phyloP scores from a whole-genome alignment of 805 yeast species.

The Zygotorulaspora florentina region DNA sequence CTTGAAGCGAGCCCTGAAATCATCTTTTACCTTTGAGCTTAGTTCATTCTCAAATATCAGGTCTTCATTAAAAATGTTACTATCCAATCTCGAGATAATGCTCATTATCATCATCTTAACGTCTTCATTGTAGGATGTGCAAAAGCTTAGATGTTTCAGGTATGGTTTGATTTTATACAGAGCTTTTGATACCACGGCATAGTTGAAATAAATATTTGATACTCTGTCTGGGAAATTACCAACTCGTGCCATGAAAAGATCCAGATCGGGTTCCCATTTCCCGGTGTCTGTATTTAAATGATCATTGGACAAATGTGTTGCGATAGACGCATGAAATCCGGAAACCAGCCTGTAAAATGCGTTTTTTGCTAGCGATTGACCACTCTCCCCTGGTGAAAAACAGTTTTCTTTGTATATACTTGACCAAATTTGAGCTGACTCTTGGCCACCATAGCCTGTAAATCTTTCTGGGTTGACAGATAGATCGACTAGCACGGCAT shows the following conservation, averaged over 20 bases:
- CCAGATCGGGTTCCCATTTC: conserved; percentile 78
- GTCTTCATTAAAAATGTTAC: conserved; percentile 47
- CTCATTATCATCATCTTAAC: conserved; percentile 43
- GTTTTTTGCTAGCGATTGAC: conserved; percentile 77
- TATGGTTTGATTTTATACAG: conserved; percentile 61
- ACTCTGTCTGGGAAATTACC: conserved; percentile 87
- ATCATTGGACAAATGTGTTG: conserved; percentile 87
- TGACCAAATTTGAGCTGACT: conserved; percentile 87
- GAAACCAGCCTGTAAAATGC: conserved; percentile 81
- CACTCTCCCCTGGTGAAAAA: conserved; percentile 50
- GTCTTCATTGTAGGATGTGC: conserved; percentile 41
- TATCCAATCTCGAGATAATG: conserved; percentile 36
- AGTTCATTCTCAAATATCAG: conserved; percentile 45
- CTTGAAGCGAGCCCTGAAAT: conserved; percentile 78
- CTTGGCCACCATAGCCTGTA: conserved; percentile 93
- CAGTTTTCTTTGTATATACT: conserved; percentile 91
- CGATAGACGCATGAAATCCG: conserved; percentile 94
- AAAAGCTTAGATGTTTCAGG: conserved; percentile 48
- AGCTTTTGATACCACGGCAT: conserved; percentile 80
- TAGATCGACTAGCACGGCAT: conserved; percentile 80
- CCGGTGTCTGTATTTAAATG: conserved; percentile 67
- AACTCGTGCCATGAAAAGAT: conserved; percentile 80
- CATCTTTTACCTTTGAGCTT: conserved; percentile 61
- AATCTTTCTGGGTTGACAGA: conserved; percentile 90
- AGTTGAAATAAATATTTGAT: conserved; percentile 86